Conservation (phyloP, 441 rosid genomes). For the Populus hybrid region DNA sequence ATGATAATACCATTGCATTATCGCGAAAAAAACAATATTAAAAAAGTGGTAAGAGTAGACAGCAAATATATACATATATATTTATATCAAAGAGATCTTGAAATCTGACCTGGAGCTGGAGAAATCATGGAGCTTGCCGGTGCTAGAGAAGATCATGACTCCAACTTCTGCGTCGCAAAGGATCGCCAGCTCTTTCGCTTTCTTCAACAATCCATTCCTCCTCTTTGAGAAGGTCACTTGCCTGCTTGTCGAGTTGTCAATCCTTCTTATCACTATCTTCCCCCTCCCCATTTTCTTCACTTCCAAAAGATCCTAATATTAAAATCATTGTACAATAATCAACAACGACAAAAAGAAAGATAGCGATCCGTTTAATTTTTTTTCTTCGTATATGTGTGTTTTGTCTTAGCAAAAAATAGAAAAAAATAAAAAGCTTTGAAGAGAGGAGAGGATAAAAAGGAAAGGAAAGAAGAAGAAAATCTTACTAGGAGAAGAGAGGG, state of each 20-base stretch:
- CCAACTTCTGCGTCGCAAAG: too few species aligned
- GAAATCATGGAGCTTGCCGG: too few species aligned
- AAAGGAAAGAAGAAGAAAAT: too few species aligned
- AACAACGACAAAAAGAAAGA: background rate
- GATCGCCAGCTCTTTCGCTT: too few species aligned
- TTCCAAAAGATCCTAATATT: background rate
- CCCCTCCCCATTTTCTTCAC: conserved; percentile 64
- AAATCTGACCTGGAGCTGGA: too few species aligned
- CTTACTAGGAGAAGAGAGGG: background rate
- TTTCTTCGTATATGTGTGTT: background rate
- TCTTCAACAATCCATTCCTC: too few species aligned
- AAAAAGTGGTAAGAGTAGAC: conserved; percentile 3
- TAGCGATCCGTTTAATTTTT: background rate
- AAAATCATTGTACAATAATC: background rate
- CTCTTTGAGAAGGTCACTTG: conserved; percentile 32
- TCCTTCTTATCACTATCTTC: conserved; percentile 69
- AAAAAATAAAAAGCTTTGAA: too few species aligned
- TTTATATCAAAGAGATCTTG: too few species aligned
- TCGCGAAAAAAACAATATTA: background rate
- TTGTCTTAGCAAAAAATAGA: background rate
- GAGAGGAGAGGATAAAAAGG: too few species aligned
- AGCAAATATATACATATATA: too few species aligned
- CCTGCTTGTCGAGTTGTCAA: conserved; percentile 74
- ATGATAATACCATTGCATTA: background rate
- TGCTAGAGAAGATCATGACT: too few species aligned